These are phyloP conservation scores for Fraxinus floribunda DNA, from an alignment of 305 asterid genomes.

Conservation along the genomic window DNA sequence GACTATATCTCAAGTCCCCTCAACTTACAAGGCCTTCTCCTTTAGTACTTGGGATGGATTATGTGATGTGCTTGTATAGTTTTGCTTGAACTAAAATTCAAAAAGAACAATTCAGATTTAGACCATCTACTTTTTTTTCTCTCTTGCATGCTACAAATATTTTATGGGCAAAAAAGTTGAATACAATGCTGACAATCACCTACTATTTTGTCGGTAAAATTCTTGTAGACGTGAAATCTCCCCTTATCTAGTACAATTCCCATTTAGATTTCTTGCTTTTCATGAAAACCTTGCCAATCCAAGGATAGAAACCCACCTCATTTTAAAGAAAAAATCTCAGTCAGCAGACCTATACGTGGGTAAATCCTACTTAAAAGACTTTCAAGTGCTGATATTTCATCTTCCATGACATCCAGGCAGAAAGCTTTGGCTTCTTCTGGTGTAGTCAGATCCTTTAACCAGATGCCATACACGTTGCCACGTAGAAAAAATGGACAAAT, in stretches of 20 bases:
- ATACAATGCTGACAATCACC: background rate
- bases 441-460: too few species aligned
- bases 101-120: background rate
- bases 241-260: background rate
- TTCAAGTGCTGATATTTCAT: conserved; percentile 58
- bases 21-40: background rate
- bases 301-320: background rate
- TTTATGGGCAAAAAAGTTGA: background rate
- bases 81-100: background rate
- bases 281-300: background rate
- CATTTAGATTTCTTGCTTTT: background rate
- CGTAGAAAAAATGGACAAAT: too few species aligned
- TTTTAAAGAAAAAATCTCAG: background rate
- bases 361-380: conserved; percentile 11
- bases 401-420: conserved; percentile 41
- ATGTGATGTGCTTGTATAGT: background rate
- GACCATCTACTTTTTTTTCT: background rate
- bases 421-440: conserved; percentile 50
- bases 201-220: background rate
- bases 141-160: background rate
- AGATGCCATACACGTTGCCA: too few species aligned
- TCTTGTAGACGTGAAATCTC: background rate
- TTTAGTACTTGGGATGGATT: background rate
- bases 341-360: background rate
- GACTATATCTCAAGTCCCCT: background rate